These are phyloP conservation scores for Apiotrichum sp. DNA, from an alignment of 1,284 basidiomycete genomes.

Conservation along the genomic window DNA sequence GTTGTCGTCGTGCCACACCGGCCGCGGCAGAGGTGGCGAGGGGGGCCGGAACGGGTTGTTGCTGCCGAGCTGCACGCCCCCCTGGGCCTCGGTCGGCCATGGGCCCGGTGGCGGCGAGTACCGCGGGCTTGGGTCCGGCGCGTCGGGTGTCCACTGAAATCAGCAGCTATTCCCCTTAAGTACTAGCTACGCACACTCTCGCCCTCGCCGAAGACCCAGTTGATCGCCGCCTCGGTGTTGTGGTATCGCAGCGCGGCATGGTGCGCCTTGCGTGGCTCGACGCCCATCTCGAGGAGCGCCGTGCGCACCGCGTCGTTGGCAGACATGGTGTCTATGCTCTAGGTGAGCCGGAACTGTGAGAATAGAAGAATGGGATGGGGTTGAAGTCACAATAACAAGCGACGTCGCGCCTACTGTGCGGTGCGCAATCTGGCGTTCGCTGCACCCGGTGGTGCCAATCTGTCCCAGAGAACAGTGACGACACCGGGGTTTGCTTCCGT, in stretches of 20 bases:
- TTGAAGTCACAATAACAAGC: too few species aligned
- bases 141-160: constrained; percentile 9
- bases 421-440: too few species aligned
- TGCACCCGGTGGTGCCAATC: too few species aligned
- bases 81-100: constrained; percentile 7
- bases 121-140: not conserved
- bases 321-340: too few species aligned
- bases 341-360: too few species aligned
- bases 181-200: constrained; percentile 22
- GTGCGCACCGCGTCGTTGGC: constrained; percentile 19
- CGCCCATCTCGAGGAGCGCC: constrained; percentile 34
- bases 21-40: constrained; percentile 34
- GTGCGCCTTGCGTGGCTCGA: constrained; percentile 26
- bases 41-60: constrained; percentile 16
- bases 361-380: too few species aligned
- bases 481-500: too few species aligned
- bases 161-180: not conserved
- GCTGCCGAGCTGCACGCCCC: not conserved
- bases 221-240: constrained; percentile 33
- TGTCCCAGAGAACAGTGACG: too few species aligned
- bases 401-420: too few species aligned
- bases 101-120: not conserved
- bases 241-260: constrained; percentile 33
- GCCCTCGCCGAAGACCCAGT: constrained; percentile 45
- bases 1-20: constrained; percentile 24